These are phyloP conservation scores for Penicillium sp. DNA, from an alignment of 2,329 filamentous ascomycete species.

Conservation along the genomic window DNA sequence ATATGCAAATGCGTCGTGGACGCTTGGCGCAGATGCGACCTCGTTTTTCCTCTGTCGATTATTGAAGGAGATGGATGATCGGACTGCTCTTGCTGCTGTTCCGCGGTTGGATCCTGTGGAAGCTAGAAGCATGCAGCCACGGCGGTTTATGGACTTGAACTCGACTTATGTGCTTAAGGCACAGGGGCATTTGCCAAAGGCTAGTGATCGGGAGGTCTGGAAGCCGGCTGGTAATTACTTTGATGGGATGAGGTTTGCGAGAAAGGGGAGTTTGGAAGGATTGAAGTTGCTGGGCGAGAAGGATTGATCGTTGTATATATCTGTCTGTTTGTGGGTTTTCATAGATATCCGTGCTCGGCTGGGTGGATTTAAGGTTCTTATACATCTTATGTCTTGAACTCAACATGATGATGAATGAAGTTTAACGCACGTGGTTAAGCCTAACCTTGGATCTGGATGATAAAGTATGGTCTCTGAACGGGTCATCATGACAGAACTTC, in stretches of 20 bases:
- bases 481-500: too few relatives aligned
- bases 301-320: background rate
- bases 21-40: slow-evolving; percentile 37
- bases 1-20: slow-evolving; percentile 40
- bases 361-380: background rate
- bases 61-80: slow-evolving; percentile 22
- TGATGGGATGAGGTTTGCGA: slow-evolving; percentile 37
- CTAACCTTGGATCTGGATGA: background rate
- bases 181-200: slow-evolving; percentile 32
- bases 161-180: slow-evolving; percentile 40
- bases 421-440: background rate
- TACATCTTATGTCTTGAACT: background rate
- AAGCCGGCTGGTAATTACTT: slow-evolving; percentile 35
- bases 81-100: slow-evolving; percentile 13
- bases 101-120: slow-evolving; percentile 20
- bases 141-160: slow-evolving; percentile 33
- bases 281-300: slow-evolving; percentile 22
- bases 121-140: slow-evolving; percentile 18
- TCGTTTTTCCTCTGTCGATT: slow-evolving; percentile 30
- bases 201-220: slow-evolving; percentile 39
- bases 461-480: too few relatives aligned
- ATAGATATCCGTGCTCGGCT: too few relatives aligned
- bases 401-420: background rate
- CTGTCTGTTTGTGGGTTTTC: too few relatives aligned
- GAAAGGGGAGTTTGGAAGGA: slow-evolving; percentile 32